Percentiles rank a stretch among this genome's conserved stretches.
phyloP scores from a whole-genome alignment of 169 alveolate species.

The Eimeria falciformis region DNA sequence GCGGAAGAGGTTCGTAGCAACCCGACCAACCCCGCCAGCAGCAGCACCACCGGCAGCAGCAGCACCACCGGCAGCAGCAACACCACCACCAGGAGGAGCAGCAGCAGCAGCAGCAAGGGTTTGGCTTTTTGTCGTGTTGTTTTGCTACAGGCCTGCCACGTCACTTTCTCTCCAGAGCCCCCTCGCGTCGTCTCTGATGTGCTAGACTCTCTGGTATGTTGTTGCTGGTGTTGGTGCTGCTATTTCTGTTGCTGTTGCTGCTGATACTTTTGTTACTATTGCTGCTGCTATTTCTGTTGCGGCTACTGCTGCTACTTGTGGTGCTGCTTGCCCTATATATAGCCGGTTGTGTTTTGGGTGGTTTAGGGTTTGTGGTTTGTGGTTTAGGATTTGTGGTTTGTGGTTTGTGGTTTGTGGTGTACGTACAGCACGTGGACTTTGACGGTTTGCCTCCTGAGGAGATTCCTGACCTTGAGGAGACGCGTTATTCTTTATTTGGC shows the following conservation, averaged over 20 bases:
- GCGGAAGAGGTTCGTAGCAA: background rate
- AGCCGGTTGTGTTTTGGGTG: no score
- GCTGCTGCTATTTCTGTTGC: no score
- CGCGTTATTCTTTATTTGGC: background rate
- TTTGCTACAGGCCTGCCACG: conserved; percentile 31
- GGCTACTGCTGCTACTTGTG: no score
- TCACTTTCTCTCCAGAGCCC: conserved; percentile 45
- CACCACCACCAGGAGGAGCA: no score
- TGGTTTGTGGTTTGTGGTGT: background rate
- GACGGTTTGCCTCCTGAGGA: conserved; percentile 46
- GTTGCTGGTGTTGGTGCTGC: background rate
- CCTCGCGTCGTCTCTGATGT: background rate
- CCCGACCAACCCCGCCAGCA: no score
- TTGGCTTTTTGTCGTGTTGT: no score
- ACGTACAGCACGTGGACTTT: conserved; percentile 41
- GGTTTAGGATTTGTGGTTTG: conserved; percentile 14
- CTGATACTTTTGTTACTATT: no score
- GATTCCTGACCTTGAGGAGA: background rate
- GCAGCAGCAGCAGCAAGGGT: no score
- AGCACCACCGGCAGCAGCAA: no score
- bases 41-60: no score
- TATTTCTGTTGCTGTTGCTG: background rate
- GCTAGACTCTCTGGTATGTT: background rate
- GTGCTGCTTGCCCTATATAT: no score
- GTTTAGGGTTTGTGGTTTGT: conserved; percentile 7